Evolutionary conservation across 2,329 filamentous ascomycete species (phyloP).

Genomic region (Plenodomus lindquistii): DNA sequence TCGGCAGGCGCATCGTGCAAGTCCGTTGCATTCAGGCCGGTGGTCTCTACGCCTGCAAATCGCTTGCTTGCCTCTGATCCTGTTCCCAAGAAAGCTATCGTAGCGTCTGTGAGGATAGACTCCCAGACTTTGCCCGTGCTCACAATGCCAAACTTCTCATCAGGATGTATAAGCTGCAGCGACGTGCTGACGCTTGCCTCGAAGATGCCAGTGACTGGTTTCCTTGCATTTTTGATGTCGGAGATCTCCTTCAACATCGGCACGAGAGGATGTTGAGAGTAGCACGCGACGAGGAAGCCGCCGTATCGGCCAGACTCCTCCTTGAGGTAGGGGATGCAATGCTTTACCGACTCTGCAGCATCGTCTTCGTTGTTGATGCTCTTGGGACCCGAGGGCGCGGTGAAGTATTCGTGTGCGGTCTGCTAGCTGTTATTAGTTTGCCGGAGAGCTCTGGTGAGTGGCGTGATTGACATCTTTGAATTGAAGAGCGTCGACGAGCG

Average conservation of each 20-base stretch:
- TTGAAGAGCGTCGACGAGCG: conserved; percentile 50
- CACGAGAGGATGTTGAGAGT: conserved; percentile 81
- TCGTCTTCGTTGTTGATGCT: conserved; percentile 80
- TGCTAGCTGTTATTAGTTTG: conserved; percentile 50
- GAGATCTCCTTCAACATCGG: conserved; percentile 57
- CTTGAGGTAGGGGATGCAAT: conserved; percentile 62
- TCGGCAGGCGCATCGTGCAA: conserved; percentile 71
- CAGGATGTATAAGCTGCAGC: conserved; percentile 57
- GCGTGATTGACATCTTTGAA: conserved; percentile 48
- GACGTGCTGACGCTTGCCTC: conserved; percentile 75
- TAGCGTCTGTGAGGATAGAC: conserved; percentile 67
- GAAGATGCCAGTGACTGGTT: conserved; percentile 79
- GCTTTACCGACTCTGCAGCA: conserved; percentile 64
- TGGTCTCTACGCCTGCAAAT: conserved; percentile 82
- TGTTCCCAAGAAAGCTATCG: conserved; percentile 65
- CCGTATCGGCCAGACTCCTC: conserved; percentile 59
- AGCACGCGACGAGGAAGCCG: conserved; percentile 86
- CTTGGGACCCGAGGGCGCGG: conserved; percentile 66
- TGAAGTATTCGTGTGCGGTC: conserved; percentile 64
- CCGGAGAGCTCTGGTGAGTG: conserved; percentile 27
- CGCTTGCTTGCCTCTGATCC: conserved; percentile 45
- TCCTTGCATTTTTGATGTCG: conserved; percentile 41
- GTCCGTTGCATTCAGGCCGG: conserved; percentile 77
- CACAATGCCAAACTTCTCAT: conserved; percentile 77
- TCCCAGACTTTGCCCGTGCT: conserved; percentile 88